Conservation (phyloP, 2,329 filamentous ascomycete genomes). For the Botryotinia narcissicola region DNA sequence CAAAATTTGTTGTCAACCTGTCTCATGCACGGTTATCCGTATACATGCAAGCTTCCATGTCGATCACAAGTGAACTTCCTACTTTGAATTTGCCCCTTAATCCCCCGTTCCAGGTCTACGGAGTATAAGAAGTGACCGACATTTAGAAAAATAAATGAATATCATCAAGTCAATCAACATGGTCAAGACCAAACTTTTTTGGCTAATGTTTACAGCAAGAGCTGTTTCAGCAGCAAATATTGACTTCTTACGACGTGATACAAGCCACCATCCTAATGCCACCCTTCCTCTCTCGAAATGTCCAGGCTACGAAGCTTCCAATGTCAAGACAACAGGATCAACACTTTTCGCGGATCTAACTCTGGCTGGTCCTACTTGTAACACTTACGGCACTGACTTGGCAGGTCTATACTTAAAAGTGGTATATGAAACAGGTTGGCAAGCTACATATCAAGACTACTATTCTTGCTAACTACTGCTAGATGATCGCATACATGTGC, state of each 20-base stretch:
- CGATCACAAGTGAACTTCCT: neutral
- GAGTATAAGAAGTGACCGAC: neutral
- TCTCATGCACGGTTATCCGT: neutral
- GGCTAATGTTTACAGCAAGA: conserved; percentile 6
- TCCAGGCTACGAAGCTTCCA: conserved; percentile 53
- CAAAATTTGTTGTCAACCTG: neutral
- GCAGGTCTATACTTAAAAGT: conserved; percentile 55
- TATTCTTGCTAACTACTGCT: conserved; percentile 24
- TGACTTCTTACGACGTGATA: neutral
- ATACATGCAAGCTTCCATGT: neutral
- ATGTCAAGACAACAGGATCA: conserved; percentile 44
- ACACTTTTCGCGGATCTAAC: conserved; percentile 56
- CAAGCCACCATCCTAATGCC: neutral
- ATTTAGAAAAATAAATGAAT: neutral
- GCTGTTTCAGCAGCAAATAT: conserved; percentile 3
- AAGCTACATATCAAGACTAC: conserved; percentile 27
- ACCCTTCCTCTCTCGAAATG: conserved; percentile 40
- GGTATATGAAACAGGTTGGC: conserved; percentile 57
- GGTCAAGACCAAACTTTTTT: neutral
- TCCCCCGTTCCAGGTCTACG: neutral
- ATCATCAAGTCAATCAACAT: neutral
- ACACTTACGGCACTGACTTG: conserved; percentile 58
- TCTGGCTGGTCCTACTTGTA: conserved; percentile 58
- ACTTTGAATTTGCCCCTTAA: neutral
- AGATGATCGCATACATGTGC: conserved; percentile 61